Conservation (phyloP, 2,329 filamentous ascomycete genomes). For the Emergomyces pasteurianus region DNA sequence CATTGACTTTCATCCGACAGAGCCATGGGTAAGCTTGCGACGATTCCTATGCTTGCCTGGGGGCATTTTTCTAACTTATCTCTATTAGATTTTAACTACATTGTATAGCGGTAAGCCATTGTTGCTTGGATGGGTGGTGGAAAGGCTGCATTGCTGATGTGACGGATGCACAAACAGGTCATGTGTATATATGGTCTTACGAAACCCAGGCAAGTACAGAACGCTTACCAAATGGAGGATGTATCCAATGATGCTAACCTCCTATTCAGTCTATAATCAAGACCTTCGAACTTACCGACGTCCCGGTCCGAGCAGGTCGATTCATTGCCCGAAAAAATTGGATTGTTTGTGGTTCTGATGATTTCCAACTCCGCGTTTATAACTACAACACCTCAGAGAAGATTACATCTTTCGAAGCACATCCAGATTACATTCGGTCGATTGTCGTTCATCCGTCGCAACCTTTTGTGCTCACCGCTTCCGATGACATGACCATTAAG, state of each 20-base stretch:
- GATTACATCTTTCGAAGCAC: constrained; percentile 91
- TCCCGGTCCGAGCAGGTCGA: constrained; percentile 89
- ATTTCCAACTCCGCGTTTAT: constrained; percentile 82
- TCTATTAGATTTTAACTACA: constrained; percentile 61
- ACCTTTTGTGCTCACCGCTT: constrained; percentile 89
- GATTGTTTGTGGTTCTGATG: constrained; percentile 91
- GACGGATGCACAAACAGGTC: constrained; percentile 45
- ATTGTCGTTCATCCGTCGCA: constrained; percentile 93
- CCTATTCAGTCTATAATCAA: constrained; percentile 67
- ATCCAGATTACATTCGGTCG: constrained; percentile 95
- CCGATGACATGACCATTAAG: constrained; percentile 97
- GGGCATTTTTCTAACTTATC: constrained; percentile 14
- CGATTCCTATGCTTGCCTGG: background rate
- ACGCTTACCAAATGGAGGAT: background rate
- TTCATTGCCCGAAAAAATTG: constrained; percentile 98
- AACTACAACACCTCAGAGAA: constrained; percentile 99
- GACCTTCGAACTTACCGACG: constrained; percentile 97
- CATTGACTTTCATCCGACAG: constrained; percentile 92
- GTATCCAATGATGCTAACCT: constrained; percentile 12
- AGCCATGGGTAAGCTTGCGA: constrained; percentile 65
- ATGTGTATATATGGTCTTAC: constrained; percentile 99
- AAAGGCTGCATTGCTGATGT: constrained; percentile 6
- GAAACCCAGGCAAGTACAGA: constrained; percentile 57
- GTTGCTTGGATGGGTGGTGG: background rate
- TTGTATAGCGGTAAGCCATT: constrained; percentile 71